phyloP scores from a whole-genome alignment of 2,329 filamentous ascomycete species.

The Xylaria sp. region DNA sequence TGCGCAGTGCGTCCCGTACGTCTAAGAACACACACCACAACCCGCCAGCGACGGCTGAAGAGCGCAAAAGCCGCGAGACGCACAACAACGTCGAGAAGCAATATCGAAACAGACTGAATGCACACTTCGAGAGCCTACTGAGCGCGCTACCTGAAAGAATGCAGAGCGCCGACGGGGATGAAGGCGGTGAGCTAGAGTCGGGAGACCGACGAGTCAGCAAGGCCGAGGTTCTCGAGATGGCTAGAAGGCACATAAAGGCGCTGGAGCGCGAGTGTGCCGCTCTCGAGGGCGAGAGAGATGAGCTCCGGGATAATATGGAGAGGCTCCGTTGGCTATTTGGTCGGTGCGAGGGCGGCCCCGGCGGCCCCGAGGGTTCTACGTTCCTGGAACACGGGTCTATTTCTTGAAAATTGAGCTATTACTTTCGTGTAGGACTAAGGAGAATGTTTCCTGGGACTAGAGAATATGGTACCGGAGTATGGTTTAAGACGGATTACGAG shows the following conservation, averaged over 20 bases:
- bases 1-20: conserved; percentile 49
- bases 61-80: conserved; percentile 49
- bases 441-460: conserved; percentile 8
- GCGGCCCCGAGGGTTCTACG: conserved; percentile 23
- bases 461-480: conserved; percentile 19
- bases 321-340: conserved; percentile 47
- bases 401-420: conserved; percentile 17
- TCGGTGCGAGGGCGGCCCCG: conserved; percentile 41
- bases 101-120: conserved; percentile 59
- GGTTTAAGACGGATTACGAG: conserved; percentile 23
- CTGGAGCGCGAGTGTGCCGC: conserved; percentile 53
- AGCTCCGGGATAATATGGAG: conserved; percentile 47
- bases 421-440: conserved; percentile 11
- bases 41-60: conserved; percentile 48
- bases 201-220: conserved; percentile 52
- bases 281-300: conserved; percentile 52
- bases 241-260: conserved; percentile 53
- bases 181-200: conserved; percentile 39
- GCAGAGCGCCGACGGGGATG: conserved; percentile 46
- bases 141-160: conserved; percentile 53
- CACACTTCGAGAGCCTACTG: conserved; percentile 57
- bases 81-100: conserved; percentile 62
- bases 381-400: conserved; percentile 31
- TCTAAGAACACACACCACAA: conserved; percentile 51
- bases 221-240: conserved; percentile 58